Conservation (phyloP, 73 alveolate species). For the Symbiodinium natans region DNA sequence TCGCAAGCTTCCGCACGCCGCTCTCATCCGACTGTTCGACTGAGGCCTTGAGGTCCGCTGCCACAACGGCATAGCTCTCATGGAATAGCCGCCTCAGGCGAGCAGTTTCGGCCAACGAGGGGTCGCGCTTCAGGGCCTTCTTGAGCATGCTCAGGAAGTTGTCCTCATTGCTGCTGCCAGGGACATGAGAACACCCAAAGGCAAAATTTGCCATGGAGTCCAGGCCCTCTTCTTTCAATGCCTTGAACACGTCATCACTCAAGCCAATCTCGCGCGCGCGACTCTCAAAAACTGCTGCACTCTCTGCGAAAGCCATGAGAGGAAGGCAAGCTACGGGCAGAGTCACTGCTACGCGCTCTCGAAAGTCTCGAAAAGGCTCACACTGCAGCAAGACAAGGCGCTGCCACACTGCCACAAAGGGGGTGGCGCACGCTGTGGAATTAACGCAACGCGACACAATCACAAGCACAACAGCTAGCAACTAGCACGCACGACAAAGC, state of each 20-base stretch:
- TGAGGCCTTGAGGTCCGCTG: neutral
- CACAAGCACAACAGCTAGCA: too few relatives aligned
- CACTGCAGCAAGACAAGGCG: too few relatives aligned
- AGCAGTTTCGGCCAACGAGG: neutral
- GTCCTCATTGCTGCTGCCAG: neutral
- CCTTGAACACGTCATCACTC: neutral
- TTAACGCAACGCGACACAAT: too few relatives aligned
- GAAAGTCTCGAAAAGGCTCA: too few relatives aligned
- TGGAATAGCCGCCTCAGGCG: neutral
- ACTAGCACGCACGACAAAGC: neutral
- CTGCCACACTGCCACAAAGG: too few relatives aligned
- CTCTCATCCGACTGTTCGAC: conserved; percentile 22
- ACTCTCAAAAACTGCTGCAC: conserved; percentile 2
- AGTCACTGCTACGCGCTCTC: too few relatives aligned
- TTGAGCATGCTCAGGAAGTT: neutral
- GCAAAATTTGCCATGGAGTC: neutral
- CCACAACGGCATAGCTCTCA: neutral
- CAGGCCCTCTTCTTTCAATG: neutral
- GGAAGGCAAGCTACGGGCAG: too few relatives aligned
- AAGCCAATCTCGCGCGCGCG: conserved; percentile 4
- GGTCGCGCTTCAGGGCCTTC: conserved; percentile 11
- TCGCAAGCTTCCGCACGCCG: neutral
- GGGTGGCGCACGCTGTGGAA: too few relatives aligned
- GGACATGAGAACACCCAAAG: neutral
- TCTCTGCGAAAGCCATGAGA: conserved; percentile 8